phyloP scores from a whole-genome alignment of 2,329 filamentous ascomycete genomes.

The Alternaria brassicicola region DNA sequence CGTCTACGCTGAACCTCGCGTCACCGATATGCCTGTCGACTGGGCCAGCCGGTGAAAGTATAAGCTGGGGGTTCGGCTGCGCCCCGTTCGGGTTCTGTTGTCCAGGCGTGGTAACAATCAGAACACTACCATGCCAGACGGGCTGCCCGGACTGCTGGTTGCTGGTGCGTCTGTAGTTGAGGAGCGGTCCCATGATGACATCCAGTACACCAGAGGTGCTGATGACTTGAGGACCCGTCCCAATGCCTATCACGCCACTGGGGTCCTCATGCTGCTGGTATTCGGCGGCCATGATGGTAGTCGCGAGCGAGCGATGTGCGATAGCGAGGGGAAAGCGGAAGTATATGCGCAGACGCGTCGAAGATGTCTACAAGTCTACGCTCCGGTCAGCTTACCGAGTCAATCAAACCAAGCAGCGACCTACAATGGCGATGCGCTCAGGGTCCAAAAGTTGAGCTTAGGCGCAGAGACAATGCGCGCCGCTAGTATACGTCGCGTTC shows the following conservation, averaged over 20 bases:
- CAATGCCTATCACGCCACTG: constrained; percentile 47
- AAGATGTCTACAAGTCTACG: constrained; percentile 2
- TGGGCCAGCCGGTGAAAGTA: constrained; percentile 59
- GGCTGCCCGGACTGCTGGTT: constrained; percentile 53
- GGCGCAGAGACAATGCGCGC: constrained; percentile 10
- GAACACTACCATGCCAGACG: constrained; percentile 82
- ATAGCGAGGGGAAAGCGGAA: not conserved
- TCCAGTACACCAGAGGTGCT: constrained; percentile 55
- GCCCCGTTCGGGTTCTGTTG: constrained; percentile 49
- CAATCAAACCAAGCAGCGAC: constrained; percentile 11
- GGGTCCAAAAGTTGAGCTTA: constrained; percentile 10
- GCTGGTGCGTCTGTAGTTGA: constrained; percentile 80
- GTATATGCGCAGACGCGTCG: constrained; percentile 6
- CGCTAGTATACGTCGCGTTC: constrained; percentile 4
- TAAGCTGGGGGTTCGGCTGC: constrained; percentile 61
- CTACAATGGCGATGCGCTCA: constrained; percentile 23
- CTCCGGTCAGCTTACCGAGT: constrained; percentile 19
- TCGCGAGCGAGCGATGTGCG: constrained; percentile 1
- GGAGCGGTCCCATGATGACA: constrained; percentile 72
- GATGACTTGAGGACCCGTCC: constrained; percentile 51
- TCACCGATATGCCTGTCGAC: constrained; percentile 33
- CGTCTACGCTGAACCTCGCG: constrained; percentile 29
- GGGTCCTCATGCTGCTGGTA: constrained; percentile 26
- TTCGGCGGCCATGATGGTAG: not conserved
- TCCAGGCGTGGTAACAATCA: constrained; percentile 79